A percentile compares a stretch with the other conserved stretches of the same genome.
Evolutionary conservation across 768 basidiomycete species (phyloP).

Genomic region (Phylloporus scabripes): DNA sequence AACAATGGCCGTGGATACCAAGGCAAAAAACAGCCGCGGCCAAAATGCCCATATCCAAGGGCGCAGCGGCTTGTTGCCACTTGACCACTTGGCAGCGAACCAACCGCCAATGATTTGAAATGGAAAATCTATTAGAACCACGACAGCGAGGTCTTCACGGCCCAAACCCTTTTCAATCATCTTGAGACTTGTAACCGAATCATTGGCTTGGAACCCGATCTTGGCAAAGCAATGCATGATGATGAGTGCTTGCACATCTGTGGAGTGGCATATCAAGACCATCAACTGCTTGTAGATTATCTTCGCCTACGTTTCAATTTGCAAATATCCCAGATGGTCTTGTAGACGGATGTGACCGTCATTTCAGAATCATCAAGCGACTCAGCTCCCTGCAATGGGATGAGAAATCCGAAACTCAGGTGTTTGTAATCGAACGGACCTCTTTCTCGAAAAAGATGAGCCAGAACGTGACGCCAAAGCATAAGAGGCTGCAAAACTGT

Average conservation of each 20-base stretch:
- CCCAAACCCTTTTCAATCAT: slow-evolving; percentile 95
- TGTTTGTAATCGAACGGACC: slow-evolving; percentile 38
- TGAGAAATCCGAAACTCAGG: background rate
- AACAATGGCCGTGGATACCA: slow-evolving; percentile 71
- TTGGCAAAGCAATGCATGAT: slow-evolving; percentile 87
- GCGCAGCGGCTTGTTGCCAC: slow-evolving; percentile 69
- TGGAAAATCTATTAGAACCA: slow-evolving; percentile 95
- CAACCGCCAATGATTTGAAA: slow-evolving; percentile 95
- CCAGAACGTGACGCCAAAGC: slow-evolving; percentile 84
- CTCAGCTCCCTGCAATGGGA: slow-evolving; percentile 60
- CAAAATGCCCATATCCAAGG: slow-evolving; percentile 92
- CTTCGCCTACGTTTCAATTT: slow-evolving; percentile 70
- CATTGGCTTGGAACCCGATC: slow-evolving; percentile 91
- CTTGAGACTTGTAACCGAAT: slow-evolving; percentile 85
- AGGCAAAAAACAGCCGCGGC: slow-evolving; percentile 72
- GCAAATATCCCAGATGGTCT: slow-evolving; percentile 92
- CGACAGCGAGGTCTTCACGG: slow-evolving; percentile 92
- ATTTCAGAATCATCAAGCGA: slow-evolving; percentile 71
- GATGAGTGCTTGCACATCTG: slow-evolving; percentile 89
- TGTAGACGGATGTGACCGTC: slow-evolving; percentile 86
- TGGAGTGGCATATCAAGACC: background rate
- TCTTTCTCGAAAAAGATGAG: slow-evolving; percentile 85
- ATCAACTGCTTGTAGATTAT: background rate
- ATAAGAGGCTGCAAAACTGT: slow-evolving; percentile 79
- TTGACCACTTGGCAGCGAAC: slow-evolving; percentile 89